Percentiles rank a stretch among this genome's conserved stretches.
phyloP scores from a whole-genome alignment of 2,329 filamentous ascomycete species.

The Tetracladium maxilliforme region DNA sequence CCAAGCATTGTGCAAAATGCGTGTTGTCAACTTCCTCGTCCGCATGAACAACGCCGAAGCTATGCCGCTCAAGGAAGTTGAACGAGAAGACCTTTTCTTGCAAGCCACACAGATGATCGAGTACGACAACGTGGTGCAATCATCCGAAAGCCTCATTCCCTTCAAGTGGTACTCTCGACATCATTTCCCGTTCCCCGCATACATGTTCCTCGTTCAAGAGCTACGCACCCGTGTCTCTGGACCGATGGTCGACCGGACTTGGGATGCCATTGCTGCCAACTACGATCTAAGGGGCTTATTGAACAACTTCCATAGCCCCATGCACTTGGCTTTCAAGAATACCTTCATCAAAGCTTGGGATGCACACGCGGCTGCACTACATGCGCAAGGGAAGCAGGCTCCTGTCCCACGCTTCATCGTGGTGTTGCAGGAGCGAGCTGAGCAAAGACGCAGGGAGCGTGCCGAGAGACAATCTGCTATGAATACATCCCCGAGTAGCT shows the following conservation, averaged over 20 bases:
- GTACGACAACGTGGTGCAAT: constrained; percentile 27
- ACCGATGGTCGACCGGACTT: not conserved
- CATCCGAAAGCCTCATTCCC: constrained; percentile 21
- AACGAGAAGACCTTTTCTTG: not conserved
- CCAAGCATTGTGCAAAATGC: not conserved
- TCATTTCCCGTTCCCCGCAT: constrained; percentile 32
- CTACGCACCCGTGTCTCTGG: constrained; percentile 19
- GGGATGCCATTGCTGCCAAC: not conserved
- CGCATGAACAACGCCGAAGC: not conserved
- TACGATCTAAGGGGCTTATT: not conserved
- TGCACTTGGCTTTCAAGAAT: not conserved
- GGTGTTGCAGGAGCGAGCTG: too few species aligned
- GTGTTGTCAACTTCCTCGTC: not conserved
- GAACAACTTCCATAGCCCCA: not conserved
- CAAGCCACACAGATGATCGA: constrained; percentile 22
- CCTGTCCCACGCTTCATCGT: too few species aligned
- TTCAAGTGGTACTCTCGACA: constrained; percentile 25
- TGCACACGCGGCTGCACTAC: not conserved
- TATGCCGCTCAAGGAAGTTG: not conserved
- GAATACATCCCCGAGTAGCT: too few species aligned
- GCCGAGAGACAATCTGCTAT: too few species aligned
- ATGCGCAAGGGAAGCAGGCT: too few species aligned
- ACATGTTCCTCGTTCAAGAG: constrained; percentile 27
- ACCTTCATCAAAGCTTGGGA: not conserved
- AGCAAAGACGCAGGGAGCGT: too few species aligned